These are phyloP conservation scores for Hemileccinum rubropunctum DNA, from an alignment of 768 basidiomycete species.

Conservation along the genomic window DNA sequence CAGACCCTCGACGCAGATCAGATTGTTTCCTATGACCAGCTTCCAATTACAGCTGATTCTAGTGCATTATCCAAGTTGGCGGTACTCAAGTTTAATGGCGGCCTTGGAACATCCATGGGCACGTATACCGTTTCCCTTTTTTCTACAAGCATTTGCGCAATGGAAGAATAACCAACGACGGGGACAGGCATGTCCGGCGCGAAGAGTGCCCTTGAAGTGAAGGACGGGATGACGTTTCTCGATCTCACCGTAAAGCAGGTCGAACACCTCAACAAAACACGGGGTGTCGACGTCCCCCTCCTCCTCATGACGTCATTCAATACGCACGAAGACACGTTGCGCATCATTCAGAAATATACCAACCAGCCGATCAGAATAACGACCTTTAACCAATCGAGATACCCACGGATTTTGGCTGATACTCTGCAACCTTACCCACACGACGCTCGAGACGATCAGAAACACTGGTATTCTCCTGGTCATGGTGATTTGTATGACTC, in stretches of 20 bases:
- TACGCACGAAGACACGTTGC: slow-evolving; percentile 93
- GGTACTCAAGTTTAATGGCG: slow-evolving; percentile 94
- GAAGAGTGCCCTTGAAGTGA: slow-evolving; percentile 92
- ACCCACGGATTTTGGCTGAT: slow-evolving; percentile 91
- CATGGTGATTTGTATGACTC: slow-evolving; percentile 97
- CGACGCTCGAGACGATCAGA: slow-evolving; percentile 78
- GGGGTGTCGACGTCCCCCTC: slow-evolving; percentile 89
- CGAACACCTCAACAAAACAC: slow-evolving; percentile 87
- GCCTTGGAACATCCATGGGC: slow-evolving; percentile 90
- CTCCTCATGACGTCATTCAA: slow-evolving; percentile 99
- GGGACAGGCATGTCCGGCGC: slow-evolving; percentile 73
- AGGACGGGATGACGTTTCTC: slow-evolving; percentile 97
- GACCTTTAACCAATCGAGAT: slow-evolving; percentile 91
- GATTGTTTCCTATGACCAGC: slow-evolving; percentile 77
- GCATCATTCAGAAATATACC: slow-evolving; percentile 95
- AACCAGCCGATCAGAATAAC: slow-evolving; percentile 93
- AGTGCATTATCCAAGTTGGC: slow-evolving; percentile 87
- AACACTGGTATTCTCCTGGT: slow-evolving; percentile 94
- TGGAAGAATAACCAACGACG: slow-evolving; percentile 1
- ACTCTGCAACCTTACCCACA: slow-evolving; percentile 81
- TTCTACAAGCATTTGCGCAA: neutral
- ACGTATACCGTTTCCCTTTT: slow-evolving; percentile 20
- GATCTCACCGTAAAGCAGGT: slow-evolving; percentile 94
- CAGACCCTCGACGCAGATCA: slow-evolving; percentile 83
- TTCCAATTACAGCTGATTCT: slow-evolving; percentile 57